Base-by-base conservation (phyloP, 176 grass and related monocot genomes). In the Oryza coarctata region DNA sequence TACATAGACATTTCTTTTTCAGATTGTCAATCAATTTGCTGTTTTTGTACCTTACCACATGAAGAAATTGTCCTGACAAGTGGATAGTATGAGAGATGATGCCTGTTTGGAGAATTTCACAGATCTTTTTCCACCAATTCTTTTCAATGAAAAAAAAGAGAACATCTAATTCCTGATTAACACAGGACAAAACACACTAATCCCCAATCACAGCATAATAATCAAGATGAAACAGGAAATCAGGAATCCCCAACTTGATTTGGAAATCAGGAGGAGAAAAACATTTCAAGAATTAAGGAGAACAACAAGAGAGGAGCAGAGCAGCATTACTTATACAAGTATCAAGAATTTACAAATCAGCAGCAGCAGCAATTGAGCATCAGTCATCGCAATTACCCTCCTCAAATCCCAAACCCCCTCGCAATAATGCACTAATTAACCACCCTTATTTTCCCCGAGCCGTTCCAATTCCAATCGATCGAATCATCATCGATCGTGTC, bases 301-400 rank as follows among this genome's bases (percentile, higher is more conserved):
- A 33, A 45, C 63, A 3, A 62, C 50, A 32, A 35, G 61, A 78
- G 35, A 61, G 12, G 68, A 82, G 68, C 10, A 7, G 69, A 82
- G 80, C 80, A 83, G 60, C 63, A 84, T 84, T 77, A 77, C 82
- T 70, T 77, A 70, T 84, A 84, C 82, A 84, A 77, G 71, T 44
- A 72, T 77, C 63, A 69, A 83, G 79, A 88, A 88, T 88, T 70
- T 88, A 88, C 86, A 88, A 77, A 81, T 81, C 85, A 73, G 20
- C 73, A 66, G 11, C 78, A 15, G 17, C 27, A 63, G 36, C 80
- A 73, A n/a, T 25, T n/a, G 45, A 43, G 27, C 33, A 67, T 80
- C 77, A 50, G 32, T 22, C 33, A 67, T 80, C 41, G 32, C 77
- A 80, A 52, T 76, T 76, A 55, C 39, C 73, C 15, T 67, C 78